phyloP scores from a whole-genome alignment of 2,329 filamentous ascomycete species.

The Chaetomiaceae sp. region DNA sequence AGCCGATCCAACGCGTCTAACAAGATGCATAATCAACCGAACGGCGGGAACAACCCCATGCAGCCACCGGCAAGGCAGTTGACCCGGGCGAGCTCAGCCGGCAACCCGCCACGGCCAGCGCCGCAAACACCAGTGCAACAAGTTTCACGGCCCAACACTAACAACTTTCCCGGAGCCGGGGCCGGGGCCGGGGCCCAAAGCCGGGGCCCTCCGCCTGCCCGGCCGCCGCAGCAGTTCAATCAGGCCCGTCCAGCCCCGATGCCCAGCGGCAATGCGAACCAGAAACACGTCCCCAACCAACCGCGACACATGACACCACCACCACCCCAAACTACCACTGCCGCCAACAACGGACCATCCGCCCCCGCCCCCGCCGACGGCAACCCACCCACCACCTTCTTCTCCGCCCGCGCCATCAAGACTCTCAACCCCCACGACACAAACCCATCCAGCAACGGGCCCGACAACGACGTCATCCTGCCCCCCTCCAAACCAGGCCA shows the following conservation, averaged over 20 bases:
- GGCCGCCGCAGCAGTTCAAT: constrained; percentile 26
- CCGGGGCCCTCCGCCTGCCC: constrained; percentile 7
- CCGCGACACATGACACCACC: constrained; percentile 30
- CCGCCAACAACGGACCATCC: constrained; percentile 1
- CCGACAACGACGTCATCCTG: too few relatives aligned
- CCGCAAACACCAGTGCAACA: constrained; percentile 27
- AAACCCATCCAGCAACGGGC: too few relatives aligned
- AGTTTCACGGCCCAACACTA: constrained; percentile 12
- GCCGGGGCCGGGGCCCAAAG: constrained; percentile 12
- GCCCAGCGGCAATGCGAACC: constrained; percentile 10
- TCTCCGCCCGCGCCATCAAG: constrained; percentile 64
- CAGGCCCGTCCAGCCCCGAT: constrained; percentile 16
- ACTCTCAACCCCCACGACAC: too few relatives aligned
- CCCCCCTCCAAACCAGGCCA: constrained; percentile 41
- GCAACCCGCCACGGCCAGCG: constrained; percentile 27
- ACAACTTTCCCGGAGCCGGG: constrained; percentile 19
- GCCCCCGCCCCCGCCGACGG: neutral
- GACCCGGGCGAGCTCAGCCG: constrained; percentile 29
- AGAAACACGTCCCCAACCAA: constrained; percentile 14
- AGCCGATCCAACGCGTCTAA: constrained; percentile 24
- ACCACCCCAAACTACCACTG: constrained; percentile 17
- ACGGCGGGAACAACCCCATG: constrained; percentile 30
- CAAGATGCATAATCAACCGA: constrained; percentile 26
- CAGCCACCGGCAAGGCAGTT: constrained; percentile 37
- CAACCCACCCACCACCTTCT: constrained; percentile 55